Evolutionary conservation across 306 rosid genomes (phyloP), one percentile per base, ranked within the genome.

Genomic region (Dicorynia guianensis): DNA sequence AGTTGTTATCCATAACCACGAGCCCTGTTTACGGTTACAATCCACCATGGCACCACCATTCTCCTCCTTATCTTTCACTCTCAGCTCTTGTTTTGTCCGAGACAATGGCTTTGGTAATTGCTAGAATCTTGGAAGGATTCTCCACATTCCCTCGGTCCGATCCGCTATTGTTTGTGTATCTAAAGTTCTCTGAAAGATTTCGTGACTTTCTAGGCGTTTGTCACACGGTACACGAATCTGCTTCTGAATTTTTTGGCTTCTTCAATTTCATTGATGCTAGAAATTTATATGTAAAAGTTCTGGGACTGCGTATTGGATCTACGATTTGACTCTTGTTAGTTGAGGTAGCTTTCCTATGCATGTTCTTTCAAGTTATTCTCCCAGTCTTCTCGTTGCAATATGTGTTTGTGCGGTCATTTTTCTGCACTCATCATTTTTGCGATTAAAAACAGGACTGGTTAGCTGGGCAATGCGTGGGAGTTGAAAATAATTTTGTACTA

Each of bases 121-220:
- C 66, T 66, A 4, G 14, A 67, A 66, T 50, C 72, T 81, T 70
- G 70, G 74, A 76, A 77, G 62, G 67, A 81, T 68, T 81, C 86
- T 59, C 82, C 69, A 43, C 48, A 75, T 82, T 81, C 82, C 60
- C 66, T 75, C n/a, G 38, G 48, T 68, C 69, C 80, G 34, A 63
- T 74, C 17, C 75, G 25, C 81, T 46, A 58, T 58, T 13, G 53
- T 72, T 74, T 59, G 71, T 69, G 67, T 50, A 79, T 69, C 69
- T 73, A 74, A 85, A 83, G 56, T 75, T 73, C 63, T 63, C 75
- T 58, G 34, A 74, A 64, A 60, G 13, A 58, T 75, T 82, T 85
- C 69, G 70, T 55, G 75, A 61, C 48, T 81, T 83, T 76, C 89
- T 71, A 80, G 65, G 76, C 79, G 64, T 79, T 85, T 87, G 87